Evolutionary conservation across 176 grass and related monocot species (phyloP).

Genomic region (Alloteropsis semialata): DNA sequence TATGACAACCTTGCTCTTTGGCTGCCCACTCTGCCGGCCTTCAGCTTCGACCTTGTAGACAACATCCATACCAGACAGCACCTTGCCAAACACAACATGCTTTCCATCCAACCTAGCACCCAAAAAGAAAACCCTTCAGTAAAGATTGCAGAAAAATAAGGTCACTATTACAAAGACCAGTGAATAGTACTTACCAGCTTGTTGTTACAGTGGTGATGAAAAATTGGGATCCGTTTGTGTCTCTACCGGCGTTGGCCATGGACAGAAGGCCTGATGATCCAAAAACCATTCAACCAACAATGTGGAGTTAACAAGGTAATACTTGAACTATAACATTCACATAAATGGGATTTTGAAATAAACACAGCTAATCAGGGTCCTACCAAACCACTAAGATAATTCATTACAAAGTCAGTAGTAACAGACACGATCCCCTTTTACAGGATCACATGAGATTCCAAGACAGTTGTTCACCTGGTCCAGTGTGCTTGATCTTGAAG

Average conservation of each 20-base stretch:
- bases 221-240: constrained; percentile 96
- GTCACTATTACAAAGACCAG: neutral
- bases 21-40: constrained; percentile 69
- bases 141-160: neutral
- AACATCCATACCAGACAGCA: constrained; percentile 97
- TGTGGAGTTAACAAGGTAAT: neutral
- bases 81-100: constrained; percentile 97
- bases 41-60: constrained; percentile 97
- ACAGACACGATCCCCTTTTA: neutral
- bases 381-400: neutral
- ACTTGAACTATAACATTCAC: neutral
- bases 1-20: constrained; percentile 78
- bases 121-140: neutral
- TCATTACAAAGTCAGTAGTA: neutral
- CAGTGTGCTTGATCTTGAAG: constrained; percentile 98
- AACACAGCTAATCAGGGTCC: neutral
- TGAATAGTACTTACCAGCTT: constrained; percentile 77
- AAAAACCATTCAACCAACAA: neutral
- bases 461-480: constrained; percentile 51
- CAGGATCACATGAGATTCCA: neutral
- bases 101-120: constrained; percentile 85
- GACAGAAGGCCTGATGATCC: constrained; percentile 65
- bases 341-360: neutral
- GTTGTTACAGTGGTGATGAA: constrained; percentile 98
- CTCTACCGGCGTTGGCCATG: constrained; percentile 92